phyloP scores from a whole-genome alignment of 768 basidiomycete genomes.

The Xerocomellus dryophilus region DNA sequence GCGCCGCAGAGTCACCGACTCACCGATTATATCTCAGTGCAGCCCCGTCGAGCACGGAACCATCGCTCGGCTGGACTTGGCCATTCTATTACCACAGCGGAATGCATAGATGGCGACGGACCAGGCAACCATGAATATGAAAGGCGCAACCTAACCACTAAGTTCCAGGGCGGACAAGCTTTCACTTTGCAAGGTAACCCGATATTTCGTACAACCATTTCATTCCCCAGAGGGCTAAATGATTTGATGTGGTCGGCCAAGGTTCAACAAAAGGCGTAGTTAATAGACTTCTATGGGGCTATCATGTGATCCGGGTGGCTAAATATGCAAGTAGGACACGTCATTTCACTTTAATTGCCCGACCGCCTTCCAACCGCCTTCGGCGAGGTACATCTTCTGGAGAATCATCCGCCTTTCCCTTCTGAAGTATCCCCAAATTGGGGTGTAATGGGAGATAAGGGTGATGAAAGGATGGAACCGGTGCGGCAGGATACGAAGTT shows the following conservation, averaged over 20 bases:
- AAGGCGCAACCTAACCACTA: conserved; percentile 11
- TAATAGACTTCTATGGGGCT: conserved; percentile 22
- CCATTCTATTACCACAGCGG: conserved; percentile 1
- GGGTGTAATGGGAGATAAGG: conserved; percentile 53
- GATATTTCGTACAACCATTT: conserved; percentile 5
- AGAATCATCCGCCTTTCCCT: conserved; percentile 26
- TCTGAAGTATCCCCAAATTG: conserved; percentile 46
- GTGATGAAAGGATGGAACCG: conserved; percentile 41
- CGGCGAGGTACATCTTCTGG: conserved; percentile 46
- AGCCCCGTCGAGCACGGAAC: conserved; percentile 24
- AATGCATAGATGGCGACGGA: background rate
- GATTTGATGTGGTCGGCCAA: conserved; percentile 20
- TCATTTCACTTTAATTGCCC: conserved; percentile 54
- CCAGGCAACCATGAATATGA: conserved; percentile 3
- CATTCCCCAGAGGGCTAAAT: conserved; percentile 25
- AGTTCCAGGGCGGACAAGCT: conserved; percentile 4
- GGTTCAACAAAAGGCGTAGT: conserved; percentile 20
- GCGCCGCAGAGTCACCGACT: conserved; percentile 22
- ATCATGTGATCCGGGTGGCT: conserved; percentile 30
- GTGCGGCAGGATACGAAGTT: conserved; percentile 40
- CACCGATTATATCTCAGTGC: conserved; percentile 13
- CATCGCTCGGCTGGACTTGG: background rate
- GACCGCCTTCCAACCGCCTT: conserved; percentile 56
- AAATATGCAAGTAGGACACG: conserved; percentile 12
- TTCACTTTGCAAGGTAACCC: conserved; percentile 13